Base-by-base conservation (phyloP, 768 basidiomycete genomes). In the Neoboletus brunneissimus region DNA sequence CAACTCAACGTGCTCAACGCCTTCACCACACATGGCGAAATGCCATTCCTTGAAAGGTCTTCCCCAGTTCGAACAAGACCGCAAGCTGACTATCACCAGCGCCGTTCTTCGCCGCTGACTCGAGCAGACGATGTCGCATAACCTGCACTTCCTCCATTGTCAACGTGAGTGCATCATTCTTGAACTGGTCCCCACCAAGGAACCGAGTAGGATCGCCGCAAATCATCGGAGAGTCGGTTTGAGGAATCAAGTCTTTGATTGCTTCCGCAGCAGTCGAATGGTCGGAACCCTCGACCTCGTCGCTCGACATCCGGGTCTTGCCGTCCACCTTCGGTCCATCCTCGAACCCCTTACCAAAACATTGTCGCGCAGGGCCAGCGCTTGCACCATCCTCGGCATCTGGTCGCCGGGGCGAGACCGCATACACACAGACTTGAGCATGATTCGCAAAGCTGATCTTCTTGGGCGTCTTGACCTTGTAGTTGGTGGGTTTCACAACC, bases 1-100 rank as follows among this genome's bases (percentile, higher is more conserved):
- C n/a, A 41, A 37, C 18, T 5, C 5, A 40, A 47, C 34, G n/a
- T 22, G 2, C 22, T 15, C 27, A 35, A 32, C 41, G 2, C 25
- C 23, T 50, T 70, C 35, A 69, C 68, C 68, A 68, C 34, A 62
- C 57, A 22, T 66, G 69, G 10, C 60, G 62, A 53, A 69, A 69
- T 4, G 41, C 11, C 61, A 51, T 61, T 27, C 69, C 68, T 15
- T 40, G 54, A 54, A 54, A 68, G 1, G 52, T 49, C 55, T 57
- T 64, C 40, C 67, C 64, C 5, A 60, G 43, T 27, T 69, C 56
- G 31, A 69, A 70, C 47, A 58, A 29, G 54, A 48, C 46, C 32
- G 62, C 54, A 44, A 68, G 55, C 48, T 53, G 59, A 27, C 54
- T 53, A 34, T 49, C 10, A 5, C 46, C 55, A 11, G 35, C 35